A percentile compares a stretch with the other conserved stretches of the same genome.
Evolutionary conservation across 1,284 basidiomycete species (phyloP).

Genomic region (Inonotus obliquus): DNA sequence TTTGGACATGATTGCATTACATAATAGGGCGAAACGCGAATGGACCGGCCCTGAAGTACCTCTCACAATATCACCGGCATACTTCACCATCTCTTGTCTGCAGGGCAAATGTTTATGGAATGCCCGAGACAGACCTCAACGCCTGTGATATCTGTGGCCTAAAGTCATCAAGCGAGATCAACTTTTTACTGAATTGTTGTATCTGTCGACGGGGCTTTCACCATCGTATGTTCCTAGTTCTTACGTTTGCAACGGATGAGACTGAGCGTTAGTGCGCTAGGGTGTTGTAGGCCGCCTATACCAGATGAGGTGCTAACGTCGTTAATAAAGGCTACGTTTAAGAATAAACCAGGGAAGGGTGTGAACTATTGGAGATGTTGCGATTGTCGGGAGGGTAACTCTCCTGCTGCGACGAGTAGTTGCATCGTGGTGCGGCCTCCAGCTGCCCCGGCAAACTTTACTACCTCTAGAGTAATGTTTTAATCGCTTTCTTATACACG

Average conservation of each 20-base stretch:
- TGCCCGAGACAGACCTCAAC: not conserved
- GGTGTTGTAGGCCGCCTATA: slow-evolving; percentile 12
- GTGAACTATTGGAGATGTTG: slow-evolving; percentile 9
- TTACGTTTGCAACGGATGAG: not conserved
- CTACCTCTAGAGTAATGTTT: not conserved
- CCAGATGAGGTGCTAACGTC: slow-evolving; percentile 10
- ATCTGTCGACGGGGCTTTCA: slow-evolving; percentile 6
- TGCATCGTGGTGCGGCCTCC: no score
- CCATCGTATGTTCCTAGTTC: not conserved
- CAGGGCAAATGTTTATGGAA: not conserved
- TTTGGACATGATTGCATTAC: no score
- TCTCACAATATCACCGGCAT: no score
- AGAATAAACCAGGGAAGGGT: slow-evolving; percentile 13
- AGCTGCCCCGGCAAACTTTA: no score
- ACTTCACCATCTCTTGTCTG: no score
- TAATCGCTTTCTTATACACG: not conserved
- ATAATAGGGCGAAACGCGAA: not conserved
- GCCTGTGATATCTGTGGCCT: not conserved
- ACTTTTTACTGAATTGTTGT: slow-evolving; percentile 8
- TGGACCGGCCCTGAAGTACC: not conserved
- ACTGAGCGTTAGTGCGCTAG: not conserved
- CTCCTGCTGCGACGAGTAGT: not conserved
- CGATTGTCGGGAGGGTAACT: not conserved
- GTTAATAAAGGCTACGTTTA: not conserved
- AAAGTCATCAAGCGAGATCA: not conserved